Percentiles rank a stretch among this genome's conserved stretches.
Evolutionary conservation across 176 grass and related monocot species (phyloP).

Genomic region (Thinopyrum elongatum): DNA sequence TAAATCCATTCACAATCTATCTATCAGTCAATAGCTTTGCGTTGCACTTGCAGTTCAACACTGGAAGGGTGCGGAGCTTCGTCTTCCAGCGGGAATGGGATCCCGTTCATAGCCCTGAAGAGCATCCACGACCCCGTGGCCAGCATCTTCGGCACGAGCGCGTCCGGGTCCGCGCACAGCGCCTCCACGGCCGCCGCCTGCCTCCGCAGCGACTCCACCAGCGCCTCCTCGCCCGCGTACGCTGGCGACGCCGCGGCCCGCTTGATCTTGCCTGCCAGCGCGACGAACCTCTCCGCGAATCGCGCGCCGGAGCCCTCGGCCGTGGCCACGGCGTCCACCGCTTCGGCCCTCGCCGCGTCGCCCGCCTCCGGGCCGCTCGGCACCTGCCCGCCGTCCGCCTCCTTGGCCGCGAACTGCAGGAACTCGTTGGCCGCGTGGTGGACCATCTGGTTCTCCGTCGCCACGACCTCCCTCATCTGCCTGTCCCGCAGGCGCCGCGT

Average conservation of each 20-base stretch:
- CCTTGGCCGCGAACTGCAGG: background rate
- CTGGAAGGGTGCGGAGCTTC: no score
- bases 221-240: background rate
- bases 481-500: background rate
- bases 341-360: background rate
- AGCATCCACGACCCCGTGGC: background rate
- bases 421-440: constrained; percentile 7
- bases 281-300: background rate
- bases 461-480: background rate
- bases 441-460: background rate
- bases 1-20: no score
- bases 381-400: background rate
- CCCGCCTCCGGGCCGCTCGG: background rate
- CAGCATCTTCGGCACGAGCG: background rate
- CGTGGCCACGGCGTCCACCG: background rate
- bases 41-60: no score
- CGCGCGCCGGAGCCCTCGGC: background rate
- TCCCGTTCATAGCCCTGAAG: background rate
- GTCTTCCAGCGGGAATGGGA: background rate
- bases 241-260: background rate
- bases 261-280: background rate
- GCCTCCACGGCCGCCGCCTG: background rate
- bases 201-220: background rate
- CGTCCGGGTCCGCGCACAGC: background rate
- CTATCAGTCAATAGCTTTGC: no score